Percentiles rank a stretch among this genome's conserved stretches.
Conservation (phyloP, 148 eudicot species). For the Nepenthes gracilis region DNA sequence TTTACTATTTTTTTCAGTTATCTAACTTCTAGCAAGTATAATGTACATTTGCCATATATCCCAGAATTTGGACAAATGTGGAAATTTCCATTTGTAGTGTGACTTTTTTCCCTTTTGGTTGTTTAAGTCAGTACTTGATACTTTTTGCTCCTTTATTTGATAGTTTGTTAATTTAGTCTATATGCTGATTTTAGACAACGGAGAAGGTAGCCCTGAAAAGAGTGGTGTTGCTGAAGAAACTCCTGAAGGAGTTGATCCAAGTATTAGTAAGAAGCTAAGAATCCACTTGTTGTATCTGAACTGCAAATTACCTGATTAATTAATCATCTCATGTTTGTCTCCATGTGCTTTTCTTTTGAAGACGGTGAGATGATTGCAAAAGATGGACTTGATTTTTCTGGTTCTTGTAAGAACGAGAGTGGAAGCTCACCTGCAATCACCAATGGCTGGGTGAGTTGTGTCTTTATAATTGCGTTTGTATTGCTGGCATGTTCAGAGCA, state of each 20-base stretch:
- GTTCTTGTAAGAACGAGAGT: slow-evolving; percentile 16
- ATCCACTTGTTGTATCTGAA: not conserved
- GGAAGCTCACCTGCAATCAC: slow-evolving; percentile 17
- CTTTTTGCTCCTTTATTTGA: not conserved
- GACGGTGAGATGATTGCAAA: slow-evolving; percentile 24
- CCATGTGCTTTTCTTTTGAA: not conserved
- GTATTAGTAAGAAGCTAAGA: slow-evolving; percentile 1
- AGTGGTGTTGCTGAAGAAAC: slow-evolving; percentile 11
- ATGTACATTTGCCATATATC: too few species aligned
- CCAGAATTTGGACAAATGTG: too few species aligned
- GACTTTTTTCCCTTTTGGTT: too few species aligned
- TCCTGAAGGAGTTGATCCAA: slow-evolving; percentile 19
- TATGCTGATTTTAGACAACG: slow-evolving; percentile 32
- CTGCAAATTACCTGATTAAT: not conserved
- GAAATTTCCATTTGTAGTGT: too few species aligned
- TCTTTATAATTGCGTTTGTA: slow-evolving; percentile 26
- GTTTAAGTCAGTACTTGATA: not conserved
- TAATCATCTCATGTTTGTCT: not conserved
- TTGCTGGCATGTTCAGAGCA: slow-evolving; percentile 15
- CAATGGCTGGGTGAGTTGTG: slow-evolving; percentile 80
- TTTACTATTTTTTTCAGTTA: too few species aligned
- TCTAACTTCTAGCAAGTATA: too few species aligned
- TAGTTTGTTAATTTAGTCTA: not conserved
- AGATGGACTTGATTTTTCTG: slow-evolving; percentile 20
- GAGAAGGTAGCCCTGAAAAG: slow-evolving; percentile 35